Evolutionary conservation across 805 yeast species (phyloP).

Genomic region (Nakazawaea wyomingensis): DNA sequence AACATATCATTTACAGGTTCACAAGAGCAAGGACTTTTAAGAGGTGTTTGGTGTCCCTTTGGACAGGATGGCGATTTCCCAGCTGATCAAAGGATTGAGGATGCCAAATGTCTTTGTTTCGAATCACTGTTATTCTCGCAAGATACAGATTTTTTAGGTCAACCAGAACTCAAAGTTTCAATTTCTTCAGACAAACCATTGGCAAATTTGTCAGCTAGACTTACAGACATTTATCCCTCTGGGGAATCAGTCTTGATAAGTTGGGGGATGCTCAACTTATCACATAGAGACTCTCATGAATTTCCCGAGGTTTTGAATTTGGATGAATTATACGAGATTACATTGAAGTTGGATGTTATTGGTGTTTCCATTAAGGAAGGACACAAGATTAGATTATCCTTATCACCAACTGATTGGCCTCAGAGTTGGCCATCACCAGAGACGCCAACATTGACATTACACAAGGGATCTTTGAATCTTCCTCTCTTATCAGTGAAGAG

Average conservation of each 20-base stretch:
- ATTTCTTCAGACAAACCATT: slow-evolving; percentile 31
- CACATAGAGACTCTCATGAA: slow-evolving; percentile 37
- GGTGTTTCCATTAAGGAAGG: slow-evolving; percentile 32
- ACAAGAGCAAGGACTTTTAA: slow-evolving; percentile 36
- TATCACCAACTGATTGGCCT: slow-evolving; percentile 45
- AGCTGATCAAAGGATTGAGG: slow-evolving; percentile 38
- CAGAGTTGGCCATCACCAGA: slow-evolving; percentile 41
- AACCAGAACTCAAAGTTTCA: slow-evolving; percentile 28
- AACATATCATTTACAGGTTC: slow-evolving; percentile 26
- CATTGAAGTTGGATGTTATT: slow-evolving; percentile 33
- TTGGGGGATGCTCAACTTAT: slow-evolving; percentile 40
- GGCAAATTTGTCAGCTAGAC: slow-evolving; percentile 35
- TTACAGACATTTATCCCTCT: slow-evolving; percentile 36
- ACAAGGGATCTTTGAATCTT: slow-evolving; percentile 25
- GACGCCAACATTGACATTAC: slow-evolving; percentile 31
- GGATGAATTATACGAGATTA: slow-evolving; percentile 28
- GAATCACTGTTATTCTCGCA: slow-evolving; percentile 25
- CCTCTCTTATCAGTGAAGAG: slow-evolving; percentile 23
- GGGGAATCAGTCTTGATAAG: slow-evolving; percentile 35
- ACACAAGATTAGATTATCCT: slow-evolving; percentile 33
- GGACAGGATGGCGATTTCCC: slow-evolving; percentile 44
- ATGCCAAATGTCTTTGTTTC: slow-evolving; percentile 32
- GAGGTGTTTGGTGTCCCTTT: slow-evolving; percentile 44
- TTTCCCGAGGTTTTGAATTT: slow-evolving; percentile 30
- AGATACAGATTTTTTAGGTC: slow-evolving; percentile 30